Evolutionary conservation across 306 rosid genomes (phyloP), one percentile per base, ranked within the genome.

Genomic region (Potentilla sterilis): DNA sequence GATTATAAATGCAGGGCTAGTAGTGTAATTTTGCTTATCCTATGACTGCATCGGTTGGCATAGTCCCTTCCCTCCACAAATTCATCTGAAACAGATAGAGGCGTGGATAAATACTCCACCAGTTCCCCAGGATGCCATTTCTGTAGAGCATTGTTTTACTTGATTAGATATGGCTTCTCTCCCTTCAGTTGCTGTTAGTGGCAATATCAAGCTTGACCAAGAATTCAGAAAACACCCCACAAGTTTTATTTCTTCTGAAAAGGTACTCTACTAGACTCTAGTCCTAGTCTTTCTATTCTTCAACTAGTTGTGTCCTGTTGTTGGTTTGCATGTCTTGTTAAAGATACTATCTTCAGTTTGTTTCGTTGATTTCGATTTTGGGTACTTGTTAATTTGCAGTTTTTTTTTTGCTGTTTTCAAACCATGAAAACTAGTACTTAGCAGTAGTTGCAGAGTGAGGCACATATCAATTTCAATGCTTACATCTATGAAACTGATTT

Each of bases 201-300:
- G 89, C 74, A 73, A 87, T 81, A 89, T 80, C 78, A 86, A 86
- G 67, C 92, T 86, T 75, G 90, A 87, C 76, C 84, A 88, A 43
- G 88, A 87, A 19, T 64, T 86, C 81, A 64, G 86, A 81, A 91
- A 81, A 71, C 81, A 74, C 65, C 65, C 89, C 2, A n/a, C 97
- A 34, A 76, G 21, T 70, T 76, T 77, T 40, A 70, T 75, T 80
- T 44, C 82, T 70, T 3, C 42, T 32, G 89, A 91, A 14, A 91
- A 89, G 96, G 97, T 88, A 70, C 4, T 80, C n/a, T 40, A 40
- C 19, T 6, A 55, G 2, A 24, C n/a, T n/a, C n/a, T n/a, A n/a
- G n/a, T n/a, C n/a, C n/a, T n/a, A n/a, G n/a, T n/a, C n/a, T n/a
- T n/a, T n/a, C n/a, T n/a, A n/a, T n/a, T n/a, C n/a, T n/a, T n/a